These are phyloP conservation scores for Marchantia paleacea DNA, from an alignment of 225 moss, liverwort and hornwort species.

Conservation along the genomic window DNA sequence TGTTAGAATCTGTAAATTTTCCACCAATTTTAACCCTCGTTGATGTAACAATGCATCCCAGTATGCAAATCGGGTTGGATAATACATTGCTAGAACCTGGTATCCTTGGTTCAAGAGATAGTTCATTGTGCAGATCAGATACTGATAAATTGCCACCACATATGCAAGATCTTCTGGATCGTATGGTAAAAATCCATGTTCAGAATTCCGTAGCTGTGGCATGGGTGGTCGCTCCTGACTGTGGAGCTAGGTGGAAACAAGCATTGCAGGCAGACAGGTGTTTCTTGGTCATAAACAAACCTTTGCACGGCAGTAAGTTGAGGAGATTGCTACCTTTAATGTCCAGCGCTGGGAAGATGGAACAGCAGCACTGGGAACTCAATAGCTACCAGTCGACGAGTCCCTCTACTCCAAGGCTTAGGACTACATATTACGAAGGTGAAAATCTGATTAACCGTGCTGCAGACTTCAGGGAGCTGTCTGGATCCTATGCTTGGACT, in stretches of 20 bases:
- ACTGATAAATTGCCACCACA: constrained; percentile 25
- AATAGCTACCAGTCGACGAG: constrained; percentile 19
- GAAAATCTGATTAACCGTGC: not conserved
- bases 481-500: not conserved
- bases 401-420: constrained; percentile 17
- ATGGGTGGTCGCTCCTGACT: constrained; percentile 37
- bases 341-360: constrained; percentile 28
- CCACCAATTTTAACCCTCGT: constrained; percentile 36
- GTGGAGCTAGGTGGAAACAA: constrained; percentile 40
- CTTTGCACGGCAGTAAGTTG: constrained; percentile 30
- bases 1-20: constrained; percentile 16
- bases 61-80: constrained; percentile 19
- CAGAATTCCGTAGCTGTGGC: constrained; percentile 31
- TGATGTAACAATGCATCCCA: constrained; percentile 31
- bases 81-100: constrained; percentile 8
- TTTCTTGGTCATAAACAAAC: constrained; percentile 37
- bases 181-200: constrained; percentile 27
- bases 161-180: constrained; percentile 32
- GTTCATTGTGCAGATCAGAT: constrained; percentile 27
- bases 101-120: constrained; percentile 10
- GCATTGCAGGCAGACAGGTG: constrained; percentile 40
- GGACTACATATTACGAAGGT: constrained; percentile 5
- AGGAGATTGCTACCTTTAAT: constrained; percentile 28
- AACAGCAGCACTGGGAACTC: constrained; percentile 27
- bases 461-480: constrained; percentile 10